phyloP scores from a whole-genome alignment of 1,284 basidiomycete genomes.

The Bondarzewia mesenterica region DNA sequence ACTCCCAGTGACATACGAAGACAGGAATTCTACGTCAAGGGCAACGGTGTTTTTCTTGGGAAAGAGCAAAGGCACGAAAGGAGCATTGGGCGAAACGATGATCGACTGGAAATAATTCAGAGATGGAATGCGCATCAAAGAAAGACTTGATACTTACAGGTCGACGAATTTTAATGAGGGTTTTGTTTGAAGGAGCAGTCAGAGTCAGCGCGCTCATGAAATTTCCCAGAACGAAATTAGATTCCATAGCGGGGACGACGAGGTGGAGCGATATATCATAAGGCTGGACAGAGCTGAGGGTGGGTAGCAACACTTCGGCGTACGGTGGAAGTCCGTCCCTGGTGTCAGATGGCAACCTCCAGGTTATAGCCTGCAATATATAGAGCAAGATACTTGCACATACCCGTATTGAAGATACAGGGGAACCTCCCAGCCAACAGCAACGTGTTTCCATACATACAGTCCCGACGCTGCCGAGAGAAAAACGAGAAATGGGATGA shows the following conservation, averaged over 20 bases:
- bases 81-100: constrained; percentile 34
- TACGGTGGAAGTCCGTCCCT: constrained; percentile 61
- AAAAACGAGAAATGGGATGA: constrained; percentile 51
- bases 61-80: constrained; percentile 9
- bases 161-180: constrained; percentile 46
- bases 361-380: not conserved
- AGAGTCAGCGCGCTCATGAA: constrained; percentile 68
- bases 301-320: constrained; percentile 41
- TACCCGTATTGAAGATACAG: constrained; percentile 74
- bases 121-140: constrained; percentile 2
- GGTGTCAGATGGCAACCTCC: not conserved
- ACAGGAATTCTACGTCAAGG: constrained; percentile 46
- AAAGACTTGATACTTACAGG: constrained; percentile 46
- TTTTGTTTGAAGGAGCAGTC: constrained; percentile 48
- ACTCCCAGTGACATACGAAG: constrained; percentile 40
- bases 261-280: constrained; percentile 67
- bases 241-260: constrained; percentile 53
- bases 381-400: constrained; percentile 14
- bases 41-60: constrained; percentile 32
- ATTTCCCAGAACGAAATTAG: constrained; percentile 68
- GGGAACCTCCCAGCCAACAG: constrained; percentile 57
- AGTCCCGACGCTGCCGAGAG: constrained; percentile 59
- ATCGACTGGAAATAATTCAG: constrained; percentile 41
- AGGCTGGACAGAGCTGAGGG: constrained; percentile 47
- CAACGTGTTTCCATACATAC: constrained; percentile 62